phyloP scores from a whole-genome alignment of 202 grass and related monocot species.

The Carex arenaria region DNA sequence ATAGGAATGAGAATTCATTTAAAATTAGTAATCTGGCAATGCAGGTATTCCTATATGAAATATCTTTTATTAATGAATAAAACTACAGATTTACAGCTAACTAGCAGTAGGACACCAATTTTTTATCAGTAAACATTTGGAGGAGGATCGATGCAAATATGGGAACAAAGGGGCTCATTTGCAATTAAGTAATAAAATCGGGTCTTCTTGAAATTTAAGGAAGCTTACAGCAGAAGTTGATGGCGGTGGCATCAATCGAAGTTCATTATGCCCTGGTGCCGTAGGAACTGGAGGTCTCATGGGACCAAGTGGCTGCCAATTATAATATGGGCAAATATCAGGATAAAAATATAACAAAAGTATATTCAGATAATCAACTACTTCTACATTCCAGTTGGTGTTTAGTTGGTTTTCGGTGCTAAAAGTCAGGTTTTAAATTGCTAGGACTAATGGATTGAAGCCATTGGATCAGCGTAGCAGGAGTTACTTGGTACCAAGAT shows the following conservation, averaged over 20 bases:
- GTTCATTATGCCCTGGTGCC: constrained; percentile 33
- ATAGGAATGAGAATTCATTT: neutral
- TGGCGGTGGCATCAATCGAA: constrained; percentile 22
- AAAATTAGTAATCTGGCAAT: neutral
- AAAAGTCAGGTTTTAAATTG: neutral
- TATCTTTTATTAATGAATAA: neutral
- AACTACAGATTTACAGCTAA: neutral
- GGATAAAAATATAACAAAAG: neutral
- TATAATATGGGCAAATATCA: neutral
- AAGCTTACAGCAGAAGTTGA: constrained; percentile 66
- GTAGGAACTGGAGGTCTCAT: constrained; percentile 48
- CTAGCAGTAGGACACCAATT: neutral
- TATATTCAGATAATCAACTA: neutral
- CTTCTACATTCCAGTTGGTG: neutral
- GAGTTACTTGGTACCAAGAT: neutral
- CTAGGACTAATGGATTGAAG: neutral
- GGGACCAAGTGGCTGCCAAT: constrained; percentile 39
- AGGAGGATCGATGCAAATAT: neutral
- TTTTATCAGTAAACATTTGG: neutral
- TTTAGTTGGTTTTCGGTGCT: neutral
- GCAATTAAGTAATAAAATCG: neutral
- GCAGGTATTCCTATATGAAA: neutral
- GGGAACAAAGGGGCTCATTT: neutral
- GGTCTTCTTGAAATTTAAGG: neutral
- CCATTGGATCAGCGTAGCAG: neutral